These are phyloP conservation scores for Asterella californica DNA, from an alignment of 225 moss, liverwort and hornwort species.

Conservation along the genomic window DNA sequence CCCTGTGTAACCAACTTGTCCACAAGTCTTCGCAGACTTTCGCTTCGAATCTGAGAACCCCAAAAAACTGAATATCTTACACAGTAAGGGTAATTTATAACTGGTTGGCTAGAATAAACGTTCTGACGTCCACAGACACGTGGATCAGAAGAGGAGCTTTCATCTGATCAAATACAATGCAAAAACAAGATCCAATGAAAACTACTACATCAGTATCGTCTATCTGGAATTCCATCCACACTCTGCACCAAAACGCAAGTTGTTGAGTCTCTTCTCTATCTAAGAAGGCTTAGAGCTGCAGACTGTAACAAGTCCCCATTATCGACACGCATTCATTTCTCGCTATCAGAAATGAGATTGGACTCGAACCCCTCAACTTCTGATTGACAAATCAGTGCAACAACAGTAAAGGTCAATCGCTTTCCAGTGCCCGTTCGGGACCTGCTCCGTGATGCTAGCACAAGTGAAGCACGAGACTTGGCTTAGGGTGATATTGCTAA, in stretches of 20 bases:
- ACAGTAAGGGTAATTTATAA: constrained; percentile 16
- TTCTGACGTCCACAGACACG: constrained; percentile 16
- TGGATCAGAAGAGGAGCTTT: constrained; percentile 19
- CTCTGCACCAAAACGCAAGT: constrained; percentile 18
- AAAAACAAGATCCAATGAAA: constrained; percentile 22
- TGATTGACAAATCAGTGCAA: constrained; percentile 21
- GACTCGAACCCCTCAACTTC: constrained; percentile 12
- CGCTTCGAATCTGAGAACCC: neutral
- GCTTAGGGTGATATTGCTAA: constrained; percentile 20
- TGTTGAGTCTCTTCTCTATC: constrained; percentile 9
- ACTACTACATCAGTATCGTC: constrained; percentile 15
- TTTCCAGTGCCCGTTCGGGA: constrained; percentile 17
- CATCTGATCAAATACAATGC: constrained; percentile 21
- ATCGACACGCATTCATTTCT: constrained; percentile 14
- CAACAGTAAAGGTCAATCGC: constrained; percentile 12
- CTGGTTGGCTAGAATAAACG: constrained; percentile 17
- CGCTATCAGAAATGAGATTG: constrained; percentile 10
- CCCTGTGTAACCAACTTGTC: neutral
- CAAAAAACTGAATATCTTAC: neutral
- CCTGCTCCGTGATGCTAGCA: constrained; percentile 20
- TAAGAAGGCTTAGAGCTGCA: constrained; percentile 8
- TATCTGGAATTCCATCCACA: constrained; percentile 12
- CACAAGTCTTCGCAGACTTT: neutral
- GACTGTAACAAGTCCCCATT: constrained; percentile 5
- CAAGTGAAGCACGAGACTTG: constrained; percentile 21